A percentile compares a stretch with the other conserved stretches of the same genome.
phyloP scores from a whole-genome alignment of 2,329 filamentous ascomycete species.

The Helicocarpus griseus region DNA sequence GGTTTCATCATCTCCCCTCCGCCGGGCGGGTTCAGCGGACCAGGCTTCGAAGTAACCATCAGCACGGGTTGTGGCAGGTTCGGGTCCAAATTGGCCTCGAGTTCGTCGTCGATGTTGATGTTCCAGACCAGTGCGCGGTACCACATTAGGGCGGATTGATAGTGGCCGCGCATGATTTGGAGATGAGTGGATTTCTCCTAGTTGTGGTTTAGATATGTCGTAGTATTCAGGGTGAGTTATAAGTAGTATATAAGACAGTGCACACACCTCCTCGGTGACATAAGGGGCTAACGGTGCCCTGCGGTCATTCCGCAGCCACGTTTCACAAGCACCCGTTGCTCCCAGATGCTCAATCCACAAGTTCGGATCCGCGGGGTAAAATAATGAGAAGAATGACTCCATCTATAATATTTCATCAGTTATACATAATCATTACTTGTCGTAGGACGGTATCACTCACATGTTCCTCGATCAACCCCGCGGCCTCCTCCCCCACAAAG shows the following conservation, averaged over 20 bases:
- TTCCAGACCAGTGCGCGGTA: slow-evolving; percentile 13
- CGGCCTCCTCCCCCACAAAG: slow-evolving; percentile 12
- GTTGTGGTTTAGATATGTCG: not conserved
- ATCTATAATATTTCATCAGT: slow-evolving; percentile 1
- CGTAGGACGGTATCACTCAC: slow-evolving; percentile 9
- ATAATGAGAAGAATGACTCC: slow-evolving; percentile 19
- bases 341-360: slow-evolving; percentile 16
- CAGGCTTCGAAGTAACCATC: slow-evolving; percentile 12
- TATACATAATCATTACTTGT: not conserved
- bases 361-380: slow-evolving; percentile 15
- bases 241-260: not conserved
- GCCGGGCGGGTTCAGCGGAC: slow-evolving; percentile 3
- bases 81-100: slow-evolving; percentile 8
- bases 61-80: slow-evolving; percentile 15
- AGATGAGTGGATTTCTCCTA: slow-evolving; percentile 15
- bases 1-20: slow-evolving; percentile 11
- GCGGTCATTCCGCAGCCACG: slow-evolving; percentile 15
- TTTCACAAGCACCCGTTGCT: slow-evolving; percentile 14
- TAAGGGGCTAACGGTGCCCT: slow-evolving; percentile 12
- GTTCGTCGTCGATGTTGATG: slow-evolving; percentile 16
- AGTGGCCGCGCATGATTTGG: slow-evolving; percentile 14
- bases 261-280: slow-evolving; percentile 13
- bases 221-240: too few relatives aligned
- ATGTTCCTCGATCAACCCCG: slow-evolving; percentile 15
- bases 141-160: slow-evolving; percentile 18